Evolutionary conservation across 148 eudicot genomes (phyloP).

Genomic region (Chenopodium album): DNA sequence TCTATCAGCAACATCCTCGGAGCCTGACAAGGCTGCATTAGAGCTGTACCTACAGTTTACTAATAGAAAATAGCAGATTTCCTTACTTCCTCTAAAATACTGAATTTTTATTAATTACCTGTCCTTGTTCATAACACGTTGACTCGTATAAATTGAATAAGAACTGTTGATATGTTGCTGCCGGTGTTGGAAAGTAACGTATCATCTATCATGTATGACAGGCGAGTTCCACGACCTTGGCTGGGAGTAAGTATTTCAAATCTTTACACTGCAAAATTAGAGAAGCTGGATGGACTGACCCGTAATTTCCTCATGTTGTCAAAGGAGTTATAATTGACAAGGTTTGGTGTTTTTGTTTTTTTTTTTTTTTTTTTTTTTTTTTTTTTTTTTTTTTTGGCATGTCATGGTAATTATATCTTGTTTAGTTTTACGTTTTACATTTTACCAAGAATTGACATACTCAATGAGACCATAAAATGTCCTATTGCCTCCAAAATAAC

Average conservation of each 20-base stretch:
- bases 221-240: constrained; percentile 25
- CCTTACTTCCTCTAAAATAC: not conserved
- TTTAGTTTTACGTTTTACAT: not conserved
- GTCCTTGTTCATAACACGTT: not conserved
- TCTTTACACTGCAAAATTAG: constrained; percentile 11
- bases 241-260: constrained; percentile 13
- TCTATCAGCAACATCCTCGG: not conserved
- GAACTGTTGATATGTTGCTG: not conserved
- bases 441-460: too few species aligned
- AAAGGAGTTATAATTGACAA: constrained; percentile 18
- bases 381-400: not conserved
- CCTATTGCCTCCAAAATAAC: too few species aligned
- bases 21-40: not conserved
- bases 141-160: not conserved
- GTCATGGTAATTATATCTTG: not conserved
- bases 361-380: not conserved
- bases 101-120: not conserved
- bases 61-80: not conserved
- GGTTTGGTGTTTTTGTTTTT: not conserved
- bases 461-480: too few species aligned
- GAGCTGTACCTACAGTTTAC: not conserved
- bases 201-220: not conserved
- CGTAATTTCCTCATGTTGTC: constrained; percentile 7
- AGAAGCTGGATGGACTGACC: constrained; percentile 7
- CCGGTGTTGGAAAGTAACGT: not conserved